These are phyloP conservation scores for Pythium aristosporum DNA, from an alignment of 352 stramenopile genomes.

Conservation along the genomic window DNA sequence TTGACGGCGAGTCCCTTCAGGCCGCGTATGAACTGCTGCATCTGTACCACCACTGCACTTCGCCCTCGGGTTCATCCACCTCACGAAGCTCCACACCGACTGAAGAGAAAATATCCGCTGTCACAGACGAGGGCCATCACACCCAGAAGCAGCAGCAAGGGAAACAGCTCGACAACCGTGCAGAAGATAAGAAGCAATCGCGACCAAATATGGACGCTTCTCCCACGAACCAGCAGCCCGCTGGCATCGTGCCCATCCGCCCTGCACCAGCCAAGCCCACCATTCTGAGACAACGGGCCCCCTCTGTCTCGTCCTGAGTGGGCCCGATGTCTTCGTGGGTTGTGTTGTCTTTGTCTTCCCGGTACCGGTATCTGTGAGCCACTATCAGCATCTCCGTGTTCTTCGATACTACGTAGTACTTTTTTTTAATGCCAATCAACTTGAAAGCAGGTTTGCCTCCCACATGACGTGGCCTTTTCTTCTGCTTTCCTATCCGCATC, in stretches of 20 bases:
- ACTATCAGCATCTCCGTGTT: no score
- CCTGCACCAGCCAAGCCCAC: slow-evolving; percentile 19
- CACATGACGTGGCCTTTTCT: no score
- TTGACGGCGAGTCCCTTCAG: slow-evolving; percentile 70
- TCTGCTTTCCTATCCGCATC: no score
- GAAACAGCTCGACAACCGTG: not conserved
- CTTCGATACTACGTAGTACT: no score
- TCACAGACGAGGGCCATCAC: slow-evolving; percentile 3
- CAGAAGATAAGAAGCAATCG: not conserved
- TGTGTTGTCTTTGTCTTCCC: not conserved
- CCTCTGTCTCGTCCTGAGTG: slow-evolving; percentile 15
- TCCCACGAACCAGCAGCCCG: not conserved
- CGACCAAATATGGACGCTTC: not conserved
- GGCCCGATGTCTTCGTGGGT: not conserved
- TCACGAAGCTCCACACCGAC: slow-evolving; percentile 21
- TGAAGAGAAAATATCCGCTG: not conserved
- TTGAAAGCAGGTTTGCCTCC: not conserved
- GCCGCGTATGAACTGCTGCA: slow-evolving; percentile 69
- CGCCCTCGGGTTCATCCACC: slow-evolving; percentile 5
- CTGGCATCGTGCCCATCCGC: slow-evolving; percentile 8
- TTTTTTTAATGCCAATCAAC: not conserved
- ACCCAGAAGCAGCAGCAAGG: slow-evolving; percentile 2
- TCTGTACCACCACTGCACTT: slow-evolving; percentile 33
- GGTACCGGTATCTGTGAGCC: not conserved
- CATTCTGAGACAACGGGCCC: slow-evolving; percentile 22